Evolutionary conservation across 306 rosid species (phyloP).

Genomic region (Vigna hirtella): DNA sequence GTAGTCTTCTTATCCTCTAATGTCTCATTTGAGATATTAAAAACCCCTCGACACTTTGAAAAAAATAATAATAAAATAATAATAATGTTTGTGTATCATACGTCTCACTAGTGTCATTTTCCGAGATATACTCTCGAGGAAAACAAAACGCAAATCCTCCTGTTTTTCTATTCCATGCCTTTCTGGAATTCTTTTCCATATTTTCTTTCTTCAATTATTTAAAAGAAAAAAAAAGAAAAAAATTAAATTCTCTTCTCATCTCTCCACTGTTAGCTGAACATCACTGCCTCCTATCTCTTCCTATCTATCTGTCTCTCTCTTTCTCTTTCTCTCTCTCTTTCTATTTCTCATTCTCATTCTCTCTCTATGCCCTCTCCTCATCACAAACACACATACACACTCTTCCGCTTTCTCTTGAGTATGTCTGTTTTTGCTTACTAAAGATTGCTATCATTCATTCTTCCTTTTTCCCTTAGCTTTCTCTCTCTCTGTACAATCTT

Average conservation of each 20-base stretch:
- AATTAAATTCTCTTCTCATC: conserved; percentile 22
- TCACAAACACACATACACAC: not conserved
- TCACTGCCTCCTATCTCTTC: conserved; percentile 32
- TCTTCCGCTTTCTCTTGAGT: conserved; percentile 47
- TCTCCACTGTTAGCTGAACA: conserved; percentile 34
- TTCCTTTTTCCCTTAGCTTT: conserved; percentile 37
- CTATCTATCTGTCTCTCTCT: conserved; percentile 40
- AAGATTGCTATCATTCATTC: conserved; percentile 41
- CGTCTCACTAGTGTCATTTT: conserved; percentile 82
- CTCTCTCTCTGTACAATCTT: conserved; percentile 27
- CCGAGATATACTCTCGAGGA: conserved; percentile 76
- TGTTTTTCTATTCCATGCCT: conserved; percentile 50
- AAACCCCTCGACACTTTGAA: not conserved
- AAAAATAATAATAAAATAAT: not conserved
- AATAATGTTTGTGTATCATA: conserved; percentile 42
- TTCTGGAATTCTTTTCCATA: conserved; percentile 44
- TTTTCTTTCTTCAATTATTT: conserved; percentile 5
- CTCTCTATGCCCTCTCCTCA: conserved; percentile 35
- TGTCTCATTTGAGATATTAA: conserved; percentile 22
- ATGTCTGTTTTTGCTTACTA: conserved; percentile 56
- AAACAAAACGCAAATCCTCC: conserved; percentile 59
- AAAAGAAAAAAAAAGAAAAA: not conserved
- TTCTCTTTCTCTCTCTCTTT: conserved; percentile 19
- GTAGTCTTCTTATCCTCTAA: conserved; percentile 43
- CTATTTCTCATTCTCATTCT: conserved; percentile 25